Conservation (phyloP, 2,329 filamentous ascomycete species). For the Penicillium sp. region DNA sequence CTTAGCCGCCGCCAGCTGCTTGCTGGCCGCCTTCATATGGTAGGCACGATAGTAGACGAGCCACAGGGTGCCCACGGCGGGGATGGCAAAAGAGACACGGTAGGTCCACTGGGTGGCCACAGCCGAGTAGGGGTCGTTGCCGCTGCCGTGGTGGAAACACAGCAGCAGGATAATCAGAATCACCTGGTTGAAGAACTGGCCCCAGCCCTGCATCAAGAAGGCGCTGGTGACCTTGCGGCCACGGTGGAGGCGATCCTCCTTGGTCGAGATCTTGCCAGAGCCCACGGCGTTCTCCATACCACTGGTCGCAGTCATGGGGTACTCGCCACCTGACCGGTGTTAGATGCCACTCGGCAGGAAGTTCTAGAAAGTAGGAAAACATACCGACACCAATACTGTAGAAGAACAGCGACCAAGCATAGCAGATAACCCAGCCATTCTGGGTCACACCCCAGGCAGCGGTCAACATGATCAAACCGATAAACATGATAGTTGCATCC, state of each 20-base stretch:
- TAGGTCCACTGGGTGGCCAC: conserved; percentile 84
- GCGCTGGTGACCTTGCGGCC: conserved; percentile 92
- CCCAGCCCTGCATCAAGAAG: conserved; percentile 98
- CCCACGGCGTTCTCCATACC: conserved; percentile 88
- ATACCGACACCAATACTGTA: conserved; percentile 61
- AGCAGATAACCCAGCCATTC: conserved; percentile 96
- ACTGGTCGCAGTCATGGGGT: conserved; percentile 93
- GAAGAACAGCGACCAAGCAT: conserved; percentile 91
- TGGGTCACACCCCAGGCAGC: conserved; percentile 82
- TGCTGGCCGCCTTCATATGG: conserved; percentile 87
- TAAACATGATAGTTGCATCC: conserved; percentile 89
- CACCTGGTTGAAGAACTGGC: conserved; percentile 90
- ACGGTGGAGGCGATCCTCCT: conserved; percentile 89
- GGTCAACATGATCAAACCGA: conserved; percentile 87
- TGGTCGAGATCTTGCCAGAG: conserved; percentile 81
- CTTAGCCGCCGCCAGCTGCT: conserved; percentile 77
- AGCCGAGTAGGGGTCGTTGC: conserved; percentile 70
- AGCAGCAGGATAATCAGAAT: conserved; percentile 79
- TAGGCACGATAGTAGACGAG: conserved; percentile 92
- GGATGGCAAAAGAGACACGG: conserved; percentile 86
- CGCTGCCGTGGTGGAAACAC: conserved; percentile 78
- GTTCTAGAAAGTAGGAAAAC: conserved; percentile 2
- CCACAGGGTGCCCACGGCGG: conserved; percentile 86
- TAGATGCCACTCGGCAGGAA: background rate
- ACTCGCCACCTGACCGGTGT: conserved; percentile 69